Evolutionary conservation across 495 filamentous ascomycete genomes (phyloP), one percentile per base, ranked within the genome.

Genomic region (Penicillium malachiteum): DNA sequence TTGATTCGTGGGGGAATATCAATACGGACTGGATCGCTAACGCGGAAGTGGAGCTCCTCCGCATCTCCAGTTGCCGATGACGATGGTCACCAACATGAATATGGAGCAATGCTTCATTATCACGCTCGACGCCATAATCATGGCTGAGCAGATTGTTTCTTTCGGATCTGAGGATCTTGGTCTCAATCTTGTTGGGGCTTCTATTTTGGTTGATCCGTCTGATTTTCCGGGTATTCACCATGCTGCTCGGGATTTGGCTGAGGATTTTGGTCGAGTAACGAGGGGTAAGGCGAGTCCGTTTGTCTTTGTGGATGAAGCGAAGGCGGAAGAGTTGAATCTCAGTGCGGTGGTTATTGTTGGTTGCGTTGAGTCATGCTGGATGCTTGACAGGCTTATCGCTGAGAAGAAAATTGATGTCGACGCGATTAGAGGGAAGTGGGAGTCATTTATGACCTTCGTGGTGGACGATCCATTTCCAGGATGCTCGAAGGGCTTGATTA

Each of bases 211-310:
- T 13, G 67, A 69, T 18, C 47, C 59, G 2, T 52, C 78, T 41
- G 87, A 91, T 57, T 88, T 78, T 70, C 81, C 78, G 60, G 88
- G 86, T 40, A 84, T 90, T 16, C 79, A 88, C 48, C 79, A 86
- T 37, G 88, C 85, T 8, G 84, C 82, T 9, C 71, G 80, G 21
- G 84, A 87, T 60, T 75, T 92, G 2, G 81, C 86, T 1, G 65
- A 73, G n/a, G 88, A 92, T 71, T 89, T 92, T 70, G 82, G 84
- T 10, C 78, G 81, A 13, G 86, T 88, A 3, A 88, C 85, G 9
- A 84, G 84, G 17, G 75, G 71, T 35, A 83, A 85, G 5, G 50
- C 63, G 16, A 69, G 52, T 46, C 69, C 72, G 33, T 67, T 70
- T 55, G 67, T 72, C 52, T 54, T 62, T 6, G 74, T 79, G 10